Conservation (phyloP, 2,329 filamentous ascomycete species). For the Periconia sp. region DNA sequence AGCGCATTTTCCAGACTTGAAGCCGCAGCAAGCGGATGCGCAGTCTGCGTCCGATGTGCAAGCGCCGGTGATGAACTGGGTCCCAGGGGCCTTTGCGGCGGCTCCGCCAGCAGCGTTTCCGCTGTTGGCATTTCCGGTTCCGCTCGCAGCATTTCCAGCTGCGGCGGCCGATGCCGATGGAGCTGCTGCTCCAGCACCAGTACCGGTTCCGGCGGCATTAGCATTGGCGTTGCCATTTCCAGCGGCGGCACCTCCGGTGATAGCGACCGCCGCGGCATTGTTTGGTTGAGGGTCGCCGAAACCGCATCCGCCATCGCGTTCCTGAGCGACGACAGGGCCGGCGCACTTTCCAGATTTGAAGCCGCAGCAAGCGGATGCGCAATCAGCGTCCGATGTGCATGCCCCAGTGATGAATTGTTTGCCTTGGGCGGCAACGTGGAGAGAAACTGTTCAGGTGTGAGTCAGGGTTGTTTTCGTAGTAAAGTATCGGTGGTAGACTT, state of each 20-base stretch:
- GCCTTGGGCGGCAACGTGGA: conserved; percentile 30
- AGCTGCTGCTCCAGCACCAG: neutral
- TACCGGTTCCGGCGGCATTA: neutral
- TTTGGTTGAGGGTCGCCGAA: conserved; percentile 30
- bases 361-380: conserved; percentile 42
- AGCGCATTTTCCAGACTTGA: conserved; percentile 34
- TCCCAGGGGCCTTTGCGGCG: conserved; percentile 12
- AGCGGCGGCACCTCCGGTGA: conserved; percentile 7
- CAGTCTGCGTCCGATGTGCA: conserved; percentile 32
- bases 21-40: conserved; percentile 27
- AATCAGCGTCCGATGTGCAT: conserved; percentile 42
- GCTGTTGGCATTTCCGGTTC: too few relatives aligned
- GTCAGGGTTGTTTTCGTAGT: neutral
- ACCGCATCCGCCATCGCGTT: conserved; percentile 35
- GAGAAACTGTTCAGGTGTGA: conserved; percentile 17
- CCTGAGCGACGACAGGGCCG: conserved; percentile 29
- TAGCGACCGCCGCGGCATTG: conserved; percentile 18
- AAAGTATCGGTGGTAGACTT: neutral
- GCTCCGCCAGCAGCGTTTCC: conserved; percentile 16
- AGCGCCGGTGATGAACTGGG: conserved; percentile 32
- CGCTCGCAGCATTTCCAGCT: too few relatives aligned
- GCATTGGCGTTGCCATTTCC: conserved; percentile 1
- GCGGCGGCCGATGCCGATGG: neutral
- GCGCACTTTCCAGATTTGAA: conserved; percentile 38
- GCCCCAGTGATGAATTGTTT: conserved; percentile 45